Percentiles rank a stretch among this genome's conserved stretches.
These are phyloP conservation scores for Protomyces gravidus DNA, from an alignment of 1,139 yeast genomes.

Conservation along the genomic window DNA sequence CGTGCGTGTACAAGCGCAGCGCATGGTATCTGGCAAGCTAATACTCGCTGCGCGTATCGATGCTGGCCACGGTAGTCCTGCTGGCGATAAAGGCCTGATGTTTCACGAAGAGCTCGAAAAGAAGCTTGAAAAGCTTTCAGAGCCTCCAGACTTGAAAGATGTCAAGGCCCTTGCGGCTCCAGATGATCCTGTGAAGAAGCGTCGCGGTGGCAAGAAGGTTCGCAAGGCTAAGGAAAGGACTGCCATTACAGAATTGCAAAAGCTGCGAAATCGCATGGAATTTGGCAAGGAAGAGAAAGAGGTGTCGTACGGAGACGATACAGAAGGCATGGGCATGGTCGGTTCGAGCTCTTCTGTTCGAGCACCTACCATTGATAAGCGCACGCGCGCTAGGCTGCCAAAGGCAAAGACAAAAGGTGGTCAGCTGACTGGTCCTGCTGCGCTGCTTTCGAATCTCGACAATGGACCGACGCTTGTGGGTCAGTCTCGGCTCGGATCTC, in stretches of 20 bases:
- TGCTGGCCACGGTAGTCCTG: conserved; percentile 44
- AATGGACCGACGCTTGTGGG: not conserved
- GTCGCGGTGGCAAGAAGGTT: conserved; percentile 78
- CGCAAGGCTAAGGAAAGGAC: conserved; percentile 77
- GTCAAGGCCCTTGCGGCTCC: conserved; percentile 83
- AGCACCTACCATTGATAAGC: conserved; percentile 42
- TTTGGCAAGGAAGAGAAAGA: conserved; percentile 73
- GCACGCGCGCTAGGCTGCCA: conserved; percentile 40
- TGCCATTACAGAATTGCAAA: conserved; percentile 73
- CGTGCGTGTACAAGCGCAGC: conserved; percentile 62
- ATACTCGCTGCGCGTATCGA: conserved; percentile 84
- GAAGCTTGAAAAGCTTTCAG: conserved; percentile 65
- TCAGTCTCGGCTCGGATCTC: conserved; percentile 14
- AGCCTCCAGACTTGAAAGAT: conserved; percentile 68
- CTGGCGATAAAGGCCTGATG: conserved; percentile 55
- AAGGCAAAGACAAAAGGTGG: conserved; percentile 34
- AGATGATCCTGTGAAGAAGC: conserved; percentile 67
- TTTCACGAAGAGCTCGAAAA: conserved; percentile 58
- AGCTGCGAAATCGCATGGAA: conserved; percentile 77
- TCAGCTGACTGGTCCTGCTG: conserved; percentile 23
- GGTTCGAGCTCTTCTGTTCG: conserved; percentile 42
- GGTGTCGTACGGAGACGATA: conserved; percentile 54
- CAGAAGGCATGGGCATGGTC: conserved; percentile 76
- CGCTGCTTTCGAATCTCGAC: conserved; percentile 7
- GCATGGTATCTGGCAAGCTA: conserved; percentile 75